Conservation (phyloP, 2,329 filamentous ascomycete genomes). For the Hypocreales sp. region DNA sequence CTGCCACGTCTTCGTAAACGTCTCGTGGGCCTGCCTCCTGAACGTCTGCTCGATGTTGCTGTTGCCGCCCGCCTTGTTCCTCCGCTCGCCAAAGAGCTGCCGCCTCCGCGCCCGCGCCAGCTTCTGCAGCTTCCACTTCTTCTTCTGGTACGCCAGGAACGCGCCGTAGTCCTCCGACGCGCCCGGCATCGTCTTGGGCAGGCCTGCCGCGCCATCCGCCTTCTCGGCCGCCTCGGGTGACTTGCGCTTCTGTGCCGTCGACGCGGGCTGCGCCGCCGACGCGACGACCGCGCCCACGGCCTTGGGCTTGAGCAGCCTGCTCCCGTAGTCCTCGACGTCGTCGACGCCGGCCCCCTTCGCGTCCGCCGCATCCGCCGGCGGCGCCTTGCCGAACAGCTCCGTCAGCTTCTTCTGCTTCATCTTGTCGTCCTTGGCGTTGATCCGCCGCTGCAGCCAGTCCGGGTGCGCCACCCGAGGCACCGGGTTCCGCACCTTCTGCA, state of each 20-base stretch:
- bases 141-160: slow-evolving; percentile 89
- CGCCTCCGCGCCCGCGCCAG: slow-evolving; percentile 72
- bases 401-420: slow-evolving; percentile 99
- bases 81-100: slow-evolving; percentile 83
- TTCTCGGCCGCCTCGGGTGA: slow-evolving; percentile 52
- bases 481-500: slow-evolving; percentile 90
- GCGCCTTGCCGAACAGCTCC: slow-evolving; percentile 62
- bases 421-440: slow-evolving; percentile 90
- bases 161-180: slow-evolving; percentile 75
- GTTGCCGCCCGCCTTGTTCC: slow-evolving; percentile 31
- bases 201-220: slow-evolving; percentile 62
- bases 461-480: slow-evolving; percentile 88
- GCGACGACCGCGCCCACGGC: slow-evolving; percentile 36
- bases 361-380: slow-evolving; percentile 60
- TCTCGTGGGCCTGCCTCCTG: slow-evolving; percentile 78
- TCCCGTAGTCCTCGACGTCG: slow-evolving; percentile 74
- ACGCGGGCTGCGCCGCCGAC: slow-evolving; percentile 35
- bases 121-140: slow-evolving; percentile 97
- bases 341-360: slow-evolving; percentile 34
- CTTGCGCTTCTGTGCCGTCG: slow-evolving; percentile 52
- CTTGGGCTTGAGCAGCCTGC: slow-evolving; percentile 50
- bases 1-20: slow-evolving; percentile 92
- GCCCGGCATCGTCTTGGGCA: slow-evolving; percentile 72
- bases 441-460: slow-evolving; percentile 88
- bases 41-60: slow-evolving; percentile 56